Evolutionary conservation across 257 asterid genomes (phyloP).

Genomic region (Nicotiana obtusifolia): DNA sequence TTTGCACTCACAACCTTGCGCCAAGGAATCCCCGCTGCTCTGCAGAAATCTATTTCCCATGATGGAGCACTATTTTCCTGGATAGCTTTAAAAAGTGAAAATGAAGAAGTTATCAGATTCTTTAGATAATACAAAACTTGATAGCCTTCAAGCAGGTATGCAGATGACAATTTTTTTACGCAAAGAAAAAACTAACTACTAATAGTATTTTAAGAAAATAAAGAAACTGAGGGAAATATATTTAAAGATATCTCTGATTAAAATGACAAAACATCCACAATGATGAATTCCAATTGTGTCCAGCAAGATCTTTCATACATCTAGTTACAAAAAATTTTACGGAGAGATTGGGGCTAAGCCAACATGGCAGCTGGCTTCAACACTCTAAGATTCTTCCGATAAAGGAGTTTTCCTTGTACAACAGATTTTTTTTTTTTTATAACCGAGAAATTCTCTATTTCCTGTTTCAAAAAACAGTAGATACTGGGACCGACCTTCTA

Average conservation of each 20-base stretch:
- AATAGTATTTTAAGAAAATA: not conserved
- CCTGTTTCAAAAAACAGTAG: not conserved
- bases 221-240: not conserved
- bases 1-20: constrained; percentile 61
- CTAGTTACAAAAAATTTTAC: not conserved
- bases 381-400: not conserved
- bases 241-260: not conserved
- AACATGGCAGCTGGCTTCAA: not conserved
- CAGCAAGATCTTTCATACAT: not conserved
- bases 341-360: not conserved
- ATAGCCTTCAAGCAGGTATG: not conserved
- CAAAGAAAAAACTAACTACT: not conserved
- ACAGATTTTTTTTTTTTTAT: not conserved
- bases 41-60: constrained; percentile 87
- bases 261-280: not conserved
- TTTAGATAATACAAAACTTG: not conserved
- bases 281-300: not conserved
- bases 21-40: constrained; percentile 63
- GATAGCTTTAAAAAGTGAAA: constrained; percentile 21
- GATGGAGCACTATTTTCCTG: constrained; percentile 37
- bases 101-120: not conserved
- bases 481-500: not conserved
- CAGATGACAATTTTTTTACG: not conserved
- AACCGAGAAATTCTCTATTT: not conserved
- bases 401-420: not conserved